Base-by-base conservation (phyloP, 495 filamentous ascomycete genomes). In the Penicillium psychrofluorescens region DNA sequence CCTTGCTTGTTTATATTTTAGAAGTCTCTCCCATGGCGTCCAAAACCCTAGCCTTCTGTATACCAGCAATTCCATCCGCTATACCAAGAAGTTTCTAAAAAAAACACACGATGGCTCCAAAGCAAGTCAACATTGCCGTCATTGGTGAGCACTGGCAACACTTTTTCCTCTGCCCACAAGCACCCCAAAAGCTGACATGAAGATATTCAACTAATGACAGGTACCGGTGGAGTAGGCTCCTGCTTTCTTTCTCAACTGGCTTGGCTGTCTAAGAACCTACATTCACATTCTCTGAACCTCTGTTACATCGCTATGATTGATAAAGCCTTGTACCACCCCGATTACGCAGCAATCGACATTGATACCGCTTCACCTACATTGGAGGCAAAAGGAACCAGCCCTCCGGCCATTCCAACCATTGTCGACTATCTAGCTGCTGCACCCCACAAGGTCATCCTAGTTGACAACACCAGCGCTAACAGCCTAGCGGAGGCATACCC, bases 381-480 rank as follows among this genome's bases (percentile, higher is more conserved):
- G 48, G 67, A 70, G 9, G 67, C 81, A 27, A 68, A 81, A 47
- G 66, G 61, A 41, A 54, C 55, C 16, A 58, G 61, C 11, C 67
- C 77, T 15, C 67, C 85, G 14, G 55, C 70, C n/a, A 72, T 84
- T 40, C 61, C 79, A 14, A 73, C 88, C 47, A 80, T 90, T 32
- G 78, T 79, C 48, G 70, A 80, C 2, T 89, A 84, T 64, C 80
- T 97, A 28, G 66, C 70, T 40, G 67, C 72, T 16, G 81, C 84
- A 1, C 88, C 87, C 9, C 81, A 77, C 31, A 81, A 83, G 45
- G 76, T 81, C 6, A 71, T 97, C 41, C 72, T 98, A 27, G 81
- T 96, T 42, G 92, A 98, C 73, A 96, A 96, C 70, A 97, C 92
- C 44, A 90, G 85, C 59, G 86, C 84, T 50, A 82, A 85, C 41